Percentiles rank a stretch among this genome's conserved stretches.
phyloP scores from a whole-genome alignment of 257 asterid genomes.

The Fraxinus anomala region DNA sequence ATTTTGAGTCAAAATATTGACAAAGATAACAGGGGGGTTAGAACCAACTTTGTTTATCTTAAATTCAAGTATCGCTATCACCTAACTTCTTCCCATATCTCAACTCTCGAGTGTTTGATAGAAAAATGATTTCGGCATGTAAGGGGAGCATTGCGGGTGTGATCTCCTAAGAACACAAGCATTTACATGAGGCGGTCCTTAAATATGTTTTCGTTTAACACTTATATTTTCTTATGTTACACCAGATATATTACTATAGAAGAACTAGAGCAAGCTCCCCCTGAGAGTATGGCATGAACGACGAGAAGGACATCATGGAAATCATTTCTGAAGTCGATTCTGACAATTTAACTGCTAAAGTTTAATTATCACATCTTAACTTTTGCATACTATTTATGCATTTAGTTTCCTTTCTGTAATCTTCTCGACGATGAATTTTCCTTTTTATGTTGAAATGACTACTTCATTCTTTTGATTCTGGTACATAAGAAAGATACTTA shows the following conservation, averaged over 20 bases:
- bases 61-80: background rate
- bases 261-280: conserved; percentile 73
- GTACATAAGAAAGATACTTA: background rate
- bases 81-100: background rate
- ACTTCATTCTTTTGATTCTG: background rate
- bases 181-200: background rate
- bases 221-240: background rate
- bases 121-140: background rate
- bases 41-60: background rate
- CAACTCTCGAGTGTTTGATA: background rate
- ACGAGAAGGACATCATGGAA: conserved; percentile 55
- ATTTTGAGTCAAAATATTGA: conserved; percentile 33
- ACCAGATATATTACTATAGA: conserved; percentile 63
- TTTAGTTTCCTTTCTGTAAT: background rate
- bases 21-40: conserved; percentile 62
- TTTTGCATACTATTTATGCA: background rate
- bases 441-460: background rate
- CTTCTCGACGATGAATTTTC: background rate
- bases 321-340: conserved; percentile 65
- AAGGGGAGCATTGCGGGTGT: background rate
- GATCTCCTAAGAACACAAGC: background rate
- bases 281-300: conserved; percentile 60
- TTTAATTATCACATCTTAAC: background rate
- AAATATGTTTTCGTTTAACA: background rate
- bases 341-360: conserved; percentile 46